These are phyloP conservation scores for Elongisporangium anandrum DNA, from an alignment of 352 stramenopile genomes.

Conservation along the genomic window DNA sequence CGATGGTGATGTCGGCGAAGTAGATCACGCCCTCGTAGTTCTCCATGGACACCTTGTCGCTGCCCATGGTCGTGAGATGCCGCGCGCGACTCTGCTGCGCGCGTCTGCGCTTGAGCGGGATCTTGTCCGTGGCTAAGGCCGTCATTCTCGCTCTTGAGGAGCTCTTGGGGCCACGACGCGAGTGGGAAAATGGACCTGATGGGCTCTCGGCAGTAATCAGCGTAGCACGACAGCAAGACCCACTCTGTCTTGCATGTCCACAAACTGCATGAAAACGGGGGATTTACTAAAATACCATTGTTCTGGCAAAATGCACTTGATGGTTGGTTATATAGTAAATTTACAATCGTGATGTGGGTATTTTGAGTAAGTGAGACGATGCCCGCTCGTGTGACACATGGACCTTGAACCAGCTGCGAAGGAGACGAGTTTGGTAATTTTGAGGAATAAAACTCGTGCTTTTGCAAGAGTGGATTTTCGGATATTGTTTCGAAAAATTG, in stretches of 20 bases:
- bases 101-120: conserved; percentile 13
- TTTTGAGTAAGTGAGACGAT: neutral
- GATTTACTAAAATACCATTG: neutral
- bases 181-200: neutral
- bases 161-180: neutral
- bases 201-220: neutral
- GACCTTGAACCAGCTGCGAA: neutral
- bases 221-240: neutral
- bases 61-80: conserved; percentile 4
- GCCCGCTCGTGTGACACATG: neutral
- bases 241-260: too few relatives aligned
- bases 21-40: conserved; percentile 67
- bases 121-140: conserved; percentile 3
- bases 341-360: neutral
- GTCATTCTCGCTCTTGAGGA: neutral
- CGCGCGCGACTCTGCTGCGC: neutral
- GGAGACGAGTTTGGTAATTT: neutral
- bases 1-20: conserved; percentile 50
- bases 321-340: neutral
- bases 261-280: neutral
- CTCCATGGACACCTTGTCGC: conserved; percentile 25
- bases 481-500: neutral
- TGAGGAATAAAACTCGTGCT: neutral
- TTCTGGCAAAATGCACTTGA: too few relatives aligned
- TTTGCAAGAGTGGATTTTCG: neutral